Base-by-base conservation (phyloP, 345 rosid genomes). In the Eucalyptus cloeziana region DNA sequence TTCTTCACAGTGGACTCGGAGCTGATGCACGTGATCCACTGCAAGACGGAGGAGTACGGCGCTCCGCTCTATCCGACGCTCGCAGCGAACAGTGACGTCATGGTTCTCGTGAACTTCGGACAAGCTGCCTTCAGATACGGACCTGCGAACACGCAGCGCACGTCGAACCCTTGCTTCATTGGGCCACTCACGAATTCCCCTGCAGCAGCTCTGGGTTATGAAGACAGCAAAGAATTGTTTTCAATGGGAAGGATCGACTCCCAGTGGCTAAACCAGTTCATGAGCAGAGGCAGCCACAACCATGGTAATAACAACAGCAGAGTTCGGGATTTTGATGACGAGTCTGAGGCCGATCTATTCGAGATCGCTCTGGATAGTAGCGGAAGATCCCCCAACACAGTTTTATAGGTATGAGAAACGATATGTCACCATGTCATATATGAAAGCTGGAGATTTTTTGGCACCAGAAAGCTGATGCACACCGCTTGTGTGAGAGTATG, bases 341-440 rank as follows among this genome's bases (percentile, higher is more conserved):
- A 97, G 49, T 95, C 98, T 6, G 99, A 96, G 86, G 98, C 97
- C 76, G 99, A 97, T 93, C 93, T 97, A 67, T 97, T 96, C 52
- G 99, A 97, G 91, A 96, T 97, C 86, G 94, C 94, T 1, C 90
- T 97, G 92, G 99, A 96, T 47, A 90, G 89, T 85, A 89, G 88
- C 69, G 93, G 93, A 85, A 92, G 91, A 91, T 94, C 94, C 69
- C 95, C 94, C 31, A 89, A 83, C 87, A 81, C 89, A 40, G 89
- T 45, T 52, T 58, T 54, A 22, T 87, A 87, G 44, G 87, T 22
- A 33, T 83, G 49, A 89, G n/a, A 44, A 44, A 27, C 49, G 6
- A 37, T 27, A 49, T 47, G 37, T 21, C 51, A 76, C 83, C 86
- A 51, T 24, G 69, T 6, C 50, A 58, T 50, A 62, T 6, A 51